Conservation (phyloP, 1,284 basidiomycete species). For the Marasmius oreades region DNA sequence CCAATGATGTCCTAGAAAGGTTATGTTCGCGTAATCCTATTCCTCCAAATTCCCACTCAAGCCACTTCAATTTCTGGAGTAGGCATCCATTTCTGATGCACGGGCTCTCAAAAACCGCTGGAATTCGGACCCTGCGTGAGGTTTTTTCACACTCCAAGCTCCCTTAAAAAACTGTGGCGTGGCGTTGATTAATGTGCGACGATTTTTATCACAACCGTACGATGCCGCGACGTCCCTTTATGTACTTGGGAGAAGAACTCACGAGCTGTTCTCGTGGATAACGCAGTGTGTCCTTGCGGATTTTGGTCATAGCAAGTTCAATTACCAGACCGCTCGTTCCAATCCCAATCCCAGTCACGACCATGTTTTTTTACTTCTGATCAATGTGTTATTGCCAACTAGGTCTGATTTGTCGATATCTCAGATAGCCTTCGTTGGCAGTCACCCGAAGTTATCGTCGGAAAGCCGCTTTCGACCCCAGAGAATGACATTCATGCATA, state of each 20-base stretch:
- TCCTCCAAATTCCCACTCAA: slow-evolving; percentile 10
- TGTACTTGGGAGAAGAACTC: slow-evolving; percentile 15
- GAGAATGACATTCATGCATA: slow-evolving; percentile 13
- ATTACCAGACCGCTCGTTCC: slow-evolving; percentile 5
- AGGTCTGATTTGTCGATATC: no score
- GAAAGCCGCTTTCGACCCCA: slow-evolving; percentile 5
- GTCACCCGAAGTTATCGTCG: slow-evolving; percentile 13
- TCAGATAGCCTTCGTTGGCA: slow-evolving; percentile 14
- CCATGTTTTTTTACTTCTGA: neutral
- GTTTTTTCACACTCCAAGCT: slow-evolving; percentile 36
- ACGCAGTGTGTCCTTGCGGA: slow-evolving; percentile 11
- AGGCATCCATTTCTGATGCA: slow-evolving; percentile 15
- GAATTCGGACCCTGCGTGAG: slow-evolving; percentile 33
- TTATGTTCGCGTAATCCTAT: neutral
- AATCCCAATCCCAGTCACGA: slow-evolving; percentile 11
- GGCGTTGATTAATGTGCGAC: slow-evolving; percentile 36
- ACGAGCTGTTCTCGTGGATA: slow-evolving; percentile 11
- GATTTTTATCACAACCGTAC: slow-evolving; percentile 30
- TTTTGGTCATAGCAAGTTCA: slow-evolving; percentile 13
- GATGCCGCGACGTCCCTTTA: slow-evolving; percentile 13
- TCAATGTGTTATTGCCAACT: neutral
- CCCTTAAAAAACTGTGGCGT: slow-evolving; percentile 32
- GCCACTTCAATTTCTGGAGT: slow-evolving; percentile 8
- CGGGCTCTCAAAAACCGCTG: slow-evolving; percentile 44
- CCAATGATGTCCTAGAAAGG: no score